phyloP scores from a whole-genome alignment of 305 asterid genomes.

The Solanum hybrid region DNA sequence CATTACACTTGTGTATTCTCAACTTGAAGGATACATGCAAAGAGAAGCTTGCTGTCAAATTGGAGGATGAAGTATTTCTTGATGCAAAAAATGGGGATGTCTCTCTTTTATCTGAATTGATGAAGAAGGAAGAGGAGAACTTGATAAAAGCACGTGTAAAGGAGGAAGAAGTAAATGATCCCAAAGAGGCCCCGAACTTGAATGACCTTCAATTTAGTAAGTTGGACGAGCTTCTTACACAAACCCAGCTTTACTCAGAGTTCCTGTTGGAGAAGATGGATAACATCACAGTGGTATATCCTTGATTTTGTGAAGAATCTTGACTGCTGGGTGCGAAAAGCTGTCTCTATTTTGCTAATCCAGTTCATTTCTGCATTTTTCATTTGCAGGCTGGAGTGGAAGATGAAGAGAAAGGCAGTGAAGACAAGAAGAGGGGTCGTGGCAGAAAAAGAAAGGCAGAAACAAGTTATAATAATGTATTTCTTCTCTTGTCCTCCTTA shows the following conservation, averaged over 20 bases:
- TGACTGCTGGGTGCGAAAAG: background rate
- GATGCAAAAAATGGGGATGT: slow-evolving; percentile 32
- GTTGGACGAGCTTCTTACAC: slow-evolving; percentile 82
- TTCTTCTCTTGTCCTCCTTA: background rate
- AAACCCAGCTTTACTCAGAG: slow-evolving; percentile 84
- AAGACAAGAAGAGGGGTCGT: slow-evolving; percentile 42
- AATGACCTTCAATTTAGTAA: slow-evolving; percentile 60
- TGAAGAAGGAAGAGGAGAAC: slow-evolving; percentile 54
- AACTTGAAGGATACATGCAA: slow-evolving; percentile 47
- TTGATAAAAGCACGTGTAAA: slow-evolving; percentile 42
- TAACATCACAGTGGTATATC: slow-evolving; percentile 61
- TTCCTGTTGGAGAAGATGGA: slow-evolving; percentile 92
- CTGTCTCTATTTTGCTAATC: slow-evolving; percentile 4
- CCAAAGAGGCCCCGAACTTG: slow-evolving; percentile 37
- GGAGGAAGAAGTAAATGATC: slow-evolving; percentile 26
- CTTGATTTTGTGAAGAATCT: background rate
- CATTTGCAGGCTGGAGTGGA: slow-evolving; percentile 31
- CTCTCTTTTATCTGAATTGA: slow-evolving; percentile 35
- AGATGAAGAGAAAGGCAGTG: slow-evolving; percentile 29
- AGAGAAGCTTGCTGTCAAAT: slow-evolving; percentile 20
- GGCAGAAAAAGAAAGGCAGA: slow-evolving; percentile 67
- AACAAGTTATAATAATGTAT: slow-evolving; percentile 50
- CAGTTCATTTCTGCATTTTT: slow-evolving; percentile 8
- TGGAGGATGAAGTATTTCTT: slow-evolving; percentile 29
- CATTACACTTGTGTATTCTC: background rate